Conservation (phyloP, 495 filamentous ascomycete species). For the Penicillium paxilli region DNA sequence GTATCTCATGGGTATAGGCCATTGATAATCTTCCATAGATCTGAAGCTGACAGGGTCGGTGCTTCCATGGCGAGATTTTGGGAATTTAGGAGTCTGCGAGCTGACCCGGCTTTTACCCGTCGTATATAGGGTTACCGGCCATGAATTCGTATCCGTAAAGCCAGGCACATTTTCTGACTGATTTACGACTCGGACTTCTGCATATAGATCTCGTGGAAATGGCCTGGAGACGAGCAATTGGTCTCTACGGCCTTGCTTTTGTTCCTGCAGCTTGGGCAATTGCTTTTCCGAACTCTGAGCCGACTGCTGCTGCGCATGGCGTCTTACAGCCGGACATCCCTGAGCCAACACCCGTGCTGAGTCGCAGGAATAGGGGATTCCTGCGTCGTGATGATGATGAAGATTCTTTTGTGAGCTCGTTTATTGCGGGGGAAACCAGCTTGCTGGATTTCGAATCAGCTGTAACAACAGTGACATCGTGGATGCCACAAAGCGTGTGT, state of each 20-base stretch:
- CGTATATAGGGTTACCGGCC: slow-evolving; percentile 1
- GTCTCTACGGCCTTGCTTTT: slow-evolving; percentile 1
- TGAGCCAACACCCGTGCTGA: not conserved
- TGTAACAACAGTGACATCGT: slow-evolving; percentile 3
- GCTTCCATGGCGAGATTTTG: not conserved
- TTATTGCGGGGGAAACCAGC: not conserved
- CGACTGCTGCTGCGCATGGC: slow-evolving; percentile 1
- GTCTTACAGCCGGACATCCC: slow-evolving; percentile 2
- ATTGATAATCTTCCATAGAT: not conserved
- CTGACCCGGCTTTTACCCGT: not conserved
- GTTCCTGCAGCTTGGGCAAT: not conserved
- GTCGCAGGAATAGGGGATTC: not conserved
- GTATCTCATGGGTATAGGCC: not conserved
- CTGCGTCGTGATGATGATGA: not conserved
- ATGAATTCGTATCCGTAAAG: not conserved
- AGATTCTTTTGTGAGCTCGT: not conserved
- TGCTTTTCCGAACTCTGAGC: not conserved
- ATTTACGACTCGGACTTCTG: not conserved
- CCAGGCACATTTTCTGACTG: not conserved
- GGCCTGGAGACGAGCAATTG: not conserved
- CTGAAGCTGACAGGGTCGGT: not conserved
- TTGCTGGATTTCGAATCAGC: not conserved
- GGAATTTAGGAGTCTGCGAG: not conserved
- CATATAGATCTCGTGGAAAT: not conserved
- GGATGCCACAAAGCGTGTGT: slow-evolving; percentile 8